Evolutionary conservation across 345 rosid species (phyloP).

Genomic region (Anastatica hierochuntica): DNA sequence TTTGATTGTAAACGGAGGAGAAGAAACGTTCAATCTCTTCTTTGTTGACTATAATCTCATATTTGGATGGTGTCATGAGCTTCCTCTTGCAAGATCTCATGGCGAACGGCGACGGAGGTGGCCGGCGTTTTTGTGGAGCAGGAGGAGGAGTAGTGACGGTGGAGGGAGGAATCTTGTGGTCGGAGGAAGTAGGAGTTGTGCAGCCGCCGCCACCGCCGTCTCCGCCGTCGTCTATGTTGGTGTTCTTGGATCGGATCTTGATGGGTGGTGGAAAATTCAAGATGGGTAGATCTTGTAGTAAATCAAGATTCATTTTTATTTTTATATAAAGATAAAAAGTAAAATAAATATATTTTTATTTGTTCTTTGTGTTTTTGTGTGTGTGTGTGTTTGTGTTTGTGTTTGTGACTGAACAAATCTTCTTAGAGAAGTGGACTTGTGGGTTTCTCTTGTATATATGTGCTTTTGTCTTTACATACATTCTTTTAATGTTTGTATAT

Average conservation of each 20-base stretch:
- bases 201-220: conserved; percentile 12
- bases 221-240: conserved; percentile 6
- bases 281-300: conserved; percentile 22
- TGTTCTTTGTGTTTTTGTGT: conserved; percentile 6
- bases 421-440: conserved; percentile 30
- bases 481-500: neutral
- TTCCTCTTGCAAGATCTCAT: conserved; percentile 27
- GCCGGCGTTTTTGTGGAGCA: conserved; percentile 23
- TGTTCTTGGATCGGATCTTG: conserved; percentile 21
- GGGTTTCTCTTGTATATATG: conserved; percentile 20
- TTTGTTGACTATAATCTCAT: conserved; percentile 19
- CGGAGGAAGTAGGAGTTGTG: conserved; percentile 29
- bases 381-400: neutral
- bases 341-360: neutral
- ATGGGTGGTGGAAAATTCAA: conserved; percentile 24
- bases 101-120: conserved; percentile 2
- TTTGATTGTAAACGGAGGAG: conserved; percentile 19
- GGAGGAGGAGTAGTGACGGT: conserved; percentile 29
- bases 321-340: neutral
- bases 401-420: conserved; percentile 22
- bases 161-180: conserved; percentile 24
- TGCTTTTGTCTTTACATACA: conserved; percentile 26
- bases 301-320: conserved; percentile 20
- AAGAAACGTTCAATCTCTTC: conserved; percentile 26
- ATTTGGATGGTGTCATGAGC: conserved; percentile 23